Percentiles rank a stretch among this genome's conserved stretches.
Conservation (phyloP, 2,329 filamentous ascomycete species). For the Immersiporthe knoxdaviesiana region DNA sequence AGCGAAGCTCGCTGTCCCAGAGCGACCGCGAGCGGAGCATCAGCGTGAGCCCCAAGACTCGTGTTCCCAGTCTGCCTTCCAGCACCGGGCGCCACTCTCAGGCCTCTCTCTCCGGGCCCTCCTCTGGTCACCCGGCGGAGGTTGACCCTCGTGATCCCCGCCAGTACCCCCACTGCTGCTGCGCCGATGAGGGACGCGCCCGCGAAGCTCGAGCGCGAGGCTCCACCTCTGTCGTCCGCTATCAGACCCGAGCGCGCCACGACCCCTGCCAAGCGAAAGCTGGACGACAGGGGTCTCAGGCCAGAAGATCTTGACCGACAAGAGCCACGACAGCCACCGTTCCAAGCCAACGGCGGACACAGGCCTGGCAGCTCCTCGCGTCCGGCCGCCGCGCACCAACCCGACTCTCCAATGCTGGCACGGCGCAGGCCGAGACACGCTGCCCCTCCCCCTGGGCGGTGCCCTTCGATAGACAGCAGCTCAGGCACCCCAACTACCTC, state of each 20-base stretch:
- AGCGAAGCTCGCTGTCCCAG: constrained; percentile 55
- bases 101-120: constrained; percentile 30
- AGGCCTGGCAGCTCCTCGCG: constrained; percentile 28
- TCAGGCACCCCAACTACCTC: constrained; percentile 50
- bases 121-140: constrained; percentile 20
- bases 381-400: constrained; percentile 33
- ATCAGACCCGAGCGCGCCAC: constrained; percentile 37
- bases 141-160: constrained; percentile 33
- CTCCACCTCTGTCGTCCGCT: constrained; percentile 26
- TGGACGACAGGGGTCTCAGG: constrained; percentile 52
- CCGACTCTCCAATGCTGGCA: constrained; percentile 40
- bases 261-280: constrained; percentile 52
- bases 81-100: constrained; percentile 42
- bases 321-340: constrained; percentile 53
- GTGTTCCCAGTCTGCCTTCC: constrained; percentile 56
- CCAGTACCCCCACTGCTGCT: constrained; percentile 26
- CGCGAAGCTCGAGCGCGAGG: constrained; percentile 37
- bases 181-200: constrained; percentile 29
- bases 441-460: constrained; percentile 55
- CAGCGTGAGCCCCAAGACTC: constrained; percentile 80
- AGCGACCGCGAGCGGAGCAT: constrained; percentile 70
- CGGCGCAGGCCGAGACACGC: constrained; percentile 45
- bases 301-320: constrained; percentile 56
- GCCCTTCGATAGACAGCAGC: constrained; percentile 42
- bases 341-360: constrained; percentile 49